These are phyloP conservation scores for Diplotaxis tenuifolia DNA, from an alignment of 345 rosid genomes.

Conservation along the genomic window DNA sequence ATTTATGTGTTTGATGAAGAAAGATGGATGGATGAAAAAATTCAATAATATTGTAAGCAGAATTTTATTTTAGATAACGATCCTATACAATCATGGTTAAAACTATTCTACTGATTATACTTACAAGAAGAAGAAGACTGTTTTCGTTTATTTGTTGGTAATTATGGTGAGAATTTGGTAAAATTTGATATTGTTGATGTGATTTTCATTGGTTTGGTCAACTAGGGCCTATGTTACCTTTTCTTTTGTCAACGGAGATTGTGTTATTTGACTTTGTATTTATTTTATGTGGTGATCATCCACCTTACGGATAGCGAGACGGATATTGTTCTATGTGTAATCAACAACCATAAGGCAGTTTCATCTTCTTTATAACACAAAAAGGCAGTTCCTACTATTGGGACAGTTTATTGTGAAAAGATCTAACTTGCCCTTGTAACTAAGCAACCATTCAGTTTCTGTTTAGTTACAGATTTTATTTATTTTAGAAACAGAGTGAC, in stretches of 20 bases:
- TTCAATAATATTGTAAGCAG: not conserved
- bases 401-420: no score
- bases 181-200: conserved; percentile 7
- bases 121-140: no score
- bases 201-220: conserved; percentile 7
- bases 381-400: no score
- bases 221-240: not conserved
- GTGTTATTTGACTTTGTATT: not conserved
- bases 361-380: no score
- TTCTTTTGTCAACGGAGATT: not conserved
- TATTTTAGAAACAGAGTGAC: no score
- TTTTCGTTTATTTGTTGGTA: not conserved
- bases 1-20: not conserved
- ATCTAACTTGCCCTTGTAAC: no score
- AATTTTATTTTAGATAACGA: not conserved
- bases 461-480: no score
- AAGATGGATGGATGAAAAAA: not conserved
- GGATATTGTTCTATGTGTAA: not conserved
- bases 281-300: not conserved
- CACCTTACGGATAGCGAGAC: not conserved
- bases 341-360: no score
- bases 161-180: conserved; percentile 30
- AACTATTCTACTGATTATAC: not conserved
- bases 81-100: not conserved
- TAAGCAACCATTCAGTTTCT: no score